Conservation (phyloP, 2,329 filamentous ascomycete genomes). For the Ophiostoma angusticollis region DNA sequence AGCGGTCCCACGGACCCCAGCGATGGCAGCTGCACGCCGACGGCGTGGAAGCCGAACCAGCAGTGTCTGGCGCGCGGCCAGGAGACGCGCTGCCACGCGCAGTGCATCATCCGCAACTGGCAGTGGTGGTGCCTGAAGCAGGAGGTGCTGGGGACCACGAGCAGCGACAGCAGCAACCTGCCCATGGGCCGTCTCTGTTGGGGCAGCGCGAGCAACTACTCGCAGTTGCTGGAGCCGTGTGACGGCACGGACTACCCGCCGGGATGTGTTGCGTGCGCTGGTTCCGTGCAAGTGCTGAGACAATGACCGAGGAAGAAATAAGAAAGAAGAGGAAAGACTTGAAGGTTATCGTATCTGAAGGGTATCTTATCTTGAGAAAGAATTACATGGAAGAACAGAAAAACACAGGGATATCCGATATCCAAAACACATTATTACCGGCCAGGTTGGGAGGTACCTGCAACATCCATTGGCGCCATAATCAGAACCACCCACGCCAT, state of each 20-base stretch:
- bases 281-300: too few relatives aligned
- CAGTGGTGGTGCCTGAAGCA: slow-evolving; percentile 4
- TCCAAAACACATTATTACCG: neutral
- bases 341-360: too few relatives aligned
- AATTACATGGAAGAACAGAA: neutral
- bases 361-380: too few relatives aligned
- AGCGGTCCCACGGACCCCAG: too few relatives aligned
- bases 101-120: slow-evolving; percentile 3
- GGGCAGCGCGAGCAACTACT: neutral
- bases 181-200: slow-evolving; percentile 3
- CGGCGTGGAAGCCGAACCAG: neutral
- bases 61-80: neutral
- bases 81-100: neutral
- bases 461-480: slow-evolving; percentile 18
- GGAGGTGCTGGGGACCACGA: too few relatives aligned
- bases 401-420: neutral
- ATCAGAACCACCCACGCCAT: slow-evolving; percentile 24
- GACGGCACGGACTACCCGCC: slow-evolving; percentile 2
- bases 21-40: neutral
- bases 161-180: too few relatives aligned
- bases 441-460: too few relatives aligned
- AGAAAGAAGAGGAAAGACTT: neutral
- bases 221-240: slow-evolving; percentile 2
- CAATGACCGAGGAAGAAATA: neutral
- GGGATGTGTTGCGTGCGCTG: neutral